A percentile compares a stretch with the other conserved stretches of the same genome.
Conservation (phyloP, 1,284 basidiomycete genomes). For the Leccinum solheimii region DNA sequence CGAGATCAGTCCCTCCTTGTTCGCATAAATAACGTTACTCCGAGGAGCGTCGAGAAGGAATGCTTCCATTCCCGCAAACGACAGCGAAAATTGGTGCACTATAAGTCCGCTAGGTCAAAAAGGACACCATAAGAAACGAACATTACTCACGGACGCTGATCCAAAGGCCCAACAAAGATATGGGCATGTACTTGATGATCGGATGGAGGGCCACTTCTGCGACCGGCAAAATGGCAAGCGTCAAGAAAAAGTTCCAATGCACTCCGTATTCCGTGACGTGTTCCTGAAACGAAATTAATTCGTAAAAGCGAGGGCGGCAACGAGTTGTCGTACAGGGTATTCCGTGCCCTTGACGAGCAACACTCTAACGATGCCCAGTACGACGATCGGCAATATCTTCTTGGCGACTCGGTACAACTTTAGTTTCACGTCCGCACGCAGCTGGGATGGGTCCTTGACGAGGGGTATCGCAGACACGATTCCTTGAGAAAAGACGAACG, state of each 20-base stretch:
- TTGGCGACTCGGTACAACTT: constrained; percentile 54
- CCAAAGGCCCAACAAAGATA: constrained; percentile 64
- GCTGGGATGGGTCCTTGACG: constrained; percentile 57
- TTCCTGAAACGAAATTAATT: constrained; percentile 58
- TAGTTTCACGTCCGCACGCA: constrained; percentile 48
- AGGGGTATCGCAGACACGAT: constrained; percentile 82
- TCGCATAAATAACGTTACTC: constrained; percentile 66
- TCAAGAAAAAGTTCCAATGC: constrained; percentile 99
- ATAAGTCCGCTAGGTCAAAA: background rate
- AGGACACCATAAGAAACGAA: background rate
- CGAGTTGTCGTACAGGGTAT: constrained; percentile 75
- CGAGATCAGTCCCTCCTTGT: constrained; percentile 91
- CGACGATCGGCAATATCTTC: constrained; percentile 69
- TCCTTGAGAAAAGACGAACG: constrained; percentile 94
- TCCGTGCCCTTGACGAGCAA: constrained; percentile 90
- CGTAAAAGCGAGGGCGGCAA: background rate
- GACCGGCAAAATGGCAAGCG: constrained; percentile 80
- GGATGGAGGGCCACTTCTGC: constrained; percentile 74
- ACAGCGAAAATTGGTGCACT: constrained; percentile 75
- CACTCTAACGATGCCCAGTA: constrained; percentile 78
- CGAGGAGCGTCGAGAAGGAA: constrained; percentile 71
- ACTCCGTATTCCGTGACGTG: constrained; percentile 95
- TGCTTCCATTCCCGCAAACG: constrained; percentile 51
- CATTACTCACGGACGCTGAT: constrained; percentile 59
- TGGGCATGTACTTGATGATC: constrained; percentile 54